A percentile compares a stretch with the other conserved stretches of the same genome.
These are phyloP conservation scores for Moricandia arvensis DNA, from an alignment of 345 rosid species.

Conservation along the genomic window DNA sequence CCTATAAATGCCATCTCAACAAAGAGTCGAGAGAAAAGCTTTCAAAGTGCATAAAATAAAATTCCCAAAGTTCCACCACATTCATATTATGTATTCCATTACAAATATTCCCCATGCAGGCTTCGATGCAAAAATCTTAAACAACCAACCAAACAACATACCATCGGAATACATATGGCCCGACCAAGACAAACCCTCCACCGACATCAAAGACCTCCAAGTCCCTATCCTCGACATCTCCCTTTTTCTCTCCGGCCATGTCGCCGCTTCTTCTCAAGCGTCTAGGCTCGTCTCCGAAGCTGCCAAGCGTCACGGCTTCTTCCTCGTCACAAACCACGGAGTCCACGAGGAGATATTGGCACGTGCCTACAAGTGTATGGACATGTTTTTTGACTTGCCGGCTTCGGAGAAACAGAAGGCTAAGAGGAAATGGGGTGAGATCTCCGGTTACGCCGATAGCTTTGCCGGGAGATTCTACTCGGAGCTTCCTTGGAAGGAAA, in stretches of 20 bases:
- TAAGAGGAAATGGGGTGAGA: neutral
- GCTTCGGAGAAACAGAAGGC: neutral
- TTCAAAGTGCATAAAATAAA: neutral
- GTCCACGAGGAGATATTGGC: neutral
- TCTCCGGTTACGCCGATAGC: constrained; percentile 3
- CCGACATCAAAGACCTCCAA: constrained; percentile 1
- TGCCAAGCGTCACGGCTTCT: neutral
- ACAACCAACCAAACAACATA: constrained; percentile 2
- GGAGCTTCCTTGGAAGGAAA: constrained; percentile 3
- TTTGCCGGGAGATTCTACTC: constrained; percentile 1
- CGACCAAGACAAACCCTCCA: constrained; percentile 1
- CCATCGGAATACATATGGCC: neutral
- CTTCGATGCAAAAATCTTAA: neutral
- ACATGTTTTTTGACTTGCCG: neutral
- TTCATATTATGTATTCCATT: neutral
- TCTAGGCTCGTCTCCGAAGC: neutral
- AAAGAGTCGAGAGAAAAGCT: neutral
- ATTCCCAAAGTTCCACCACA: neutral
- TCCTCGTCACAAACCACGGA: constrained; percentile 1
- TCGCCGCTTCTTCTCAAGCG: neutral
- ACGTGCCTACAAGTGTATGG: constrained; percentile 1
- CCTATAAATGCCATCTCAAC: neutral
- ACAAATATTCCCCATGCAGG: neutral
- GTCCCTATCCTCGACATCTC: constrained; percentile 4
- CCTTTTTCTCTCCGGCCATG: neutral